phyloP scores from a whole-genome alignment of 164 flowering plant species.

The Chimonanthus praecox region DNA sequence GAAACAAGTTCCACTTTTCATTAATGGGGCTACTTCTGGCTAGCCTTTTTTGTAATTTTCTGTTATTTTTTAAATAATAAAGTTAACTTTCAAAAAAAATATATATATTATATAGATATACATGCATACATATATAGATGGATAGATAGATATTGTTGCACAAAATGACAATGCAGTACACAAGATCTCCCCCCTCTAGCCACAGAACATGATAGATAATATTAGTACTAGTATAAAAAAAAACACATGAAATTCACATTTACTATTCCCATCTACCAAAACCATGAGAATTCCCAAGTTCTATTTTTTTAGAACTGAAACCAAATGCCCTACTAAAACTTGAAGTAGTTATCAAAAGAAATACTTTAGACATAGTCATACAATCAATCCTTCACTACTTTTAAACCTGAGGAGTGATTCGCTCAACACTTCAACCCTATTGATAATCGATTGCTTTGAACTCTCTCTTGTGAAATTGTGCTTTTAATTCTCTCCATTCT shows the following conservation, averaged over 20 bases:
- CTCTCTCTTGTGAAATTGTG: neutral
- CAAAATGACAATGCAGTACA: neutral
- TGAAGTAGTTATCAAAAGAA: too few relatives aligned
- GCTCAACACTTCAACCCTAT: neutral
- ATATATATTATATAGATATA: too few relatives aligned
- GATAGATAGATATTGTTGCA: neutral
- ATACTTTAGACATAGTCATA: too few relatives aligned
- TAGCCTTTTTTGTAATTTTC: too few relatives aligned
- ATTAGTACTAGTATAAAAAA: neutral
- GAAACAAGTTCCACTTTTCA: too few relatives aligned
- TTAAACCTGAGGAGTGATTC: neutral
- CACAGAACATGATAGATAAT: neutral
- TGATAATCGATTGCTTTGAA: neutral
- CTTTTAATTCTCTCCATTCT: neutral
- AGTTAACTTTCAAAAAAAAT: too few relatives aligned
- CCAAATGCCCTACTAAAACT: too few relatives aligned
- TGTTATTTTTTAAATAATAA: too few relatives aligned
- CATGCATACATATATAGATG: too few relatives aligned
- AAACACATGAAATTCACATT: neutral
- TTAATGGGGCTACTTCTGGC: too few relatives aligned
- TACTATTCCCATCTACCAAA: neutral
- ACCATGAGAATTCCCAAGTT: neutral
- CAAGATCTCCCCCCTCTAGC: neutral
- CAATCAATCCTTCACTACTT: neutral
- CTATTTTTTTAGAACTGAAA: too few relatives aligned